Evolutionary conservation across 345 rosid genomes (phyloP).

Genomic region (Rhodamnia argentea): DNA sequence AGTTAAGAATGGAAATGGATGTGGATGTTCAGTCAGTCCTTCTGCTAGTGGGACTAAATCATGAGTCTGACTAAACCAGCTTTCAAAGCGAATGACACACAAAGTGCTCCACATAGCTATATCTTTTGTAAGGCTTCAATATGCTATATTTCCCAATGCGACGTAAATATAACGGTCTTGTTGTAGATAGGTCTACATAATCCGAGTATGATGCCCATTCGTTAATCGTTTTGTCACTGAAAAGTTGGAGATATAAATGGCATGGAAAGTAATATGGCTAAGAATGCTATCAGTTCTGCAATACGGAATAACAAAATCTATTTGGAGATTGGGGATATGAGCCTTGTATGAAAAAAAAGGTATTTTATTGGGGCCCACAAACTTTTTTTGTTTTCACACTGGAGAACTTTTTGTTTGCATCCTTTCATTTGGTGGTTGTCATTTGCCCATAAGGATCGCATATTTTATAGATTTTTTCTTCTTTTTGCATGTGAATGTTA

Average conservation of each 20-base stretch:
- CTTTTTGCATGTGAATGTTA: background rate
- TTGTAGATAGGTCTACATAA: background rate
- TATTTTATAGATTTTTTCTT: background rate
- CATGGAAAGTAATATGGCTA: background rate
- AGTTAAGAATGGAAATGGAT: background rate
- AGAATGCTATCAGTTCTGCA: background rate
- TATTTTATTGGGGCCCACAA: background rate
- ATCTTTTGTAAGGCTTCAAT: background rate
- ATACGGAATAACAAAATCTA: background rate
- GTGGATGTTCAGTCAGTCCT: background rate
- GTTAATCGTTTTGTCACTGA: background rate
- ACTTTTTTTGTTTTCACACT: background rate
- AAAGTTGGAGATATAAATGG: background rate
- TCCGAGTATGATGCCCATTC: background rate
- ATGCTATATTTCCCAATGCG: background rate
- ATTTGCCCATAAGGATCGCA: background rate
- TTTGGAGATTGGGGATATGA: background rate
- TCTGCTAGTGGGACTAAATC: background rate
- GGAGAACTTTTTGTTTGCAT: background rate
- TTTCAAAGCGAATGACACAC: background rate
- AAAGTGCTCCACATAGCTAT: background rate
- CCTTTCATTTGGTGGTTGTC: background rate
- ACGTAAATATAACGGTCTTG: background rate
- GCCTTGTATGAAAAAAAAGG: background rate
- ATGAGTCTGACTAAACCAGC: background rate